Evolutionary conservation across 257 asterid genomes (phyloP).

Genomic region (Fraxinus americana): DNA sequence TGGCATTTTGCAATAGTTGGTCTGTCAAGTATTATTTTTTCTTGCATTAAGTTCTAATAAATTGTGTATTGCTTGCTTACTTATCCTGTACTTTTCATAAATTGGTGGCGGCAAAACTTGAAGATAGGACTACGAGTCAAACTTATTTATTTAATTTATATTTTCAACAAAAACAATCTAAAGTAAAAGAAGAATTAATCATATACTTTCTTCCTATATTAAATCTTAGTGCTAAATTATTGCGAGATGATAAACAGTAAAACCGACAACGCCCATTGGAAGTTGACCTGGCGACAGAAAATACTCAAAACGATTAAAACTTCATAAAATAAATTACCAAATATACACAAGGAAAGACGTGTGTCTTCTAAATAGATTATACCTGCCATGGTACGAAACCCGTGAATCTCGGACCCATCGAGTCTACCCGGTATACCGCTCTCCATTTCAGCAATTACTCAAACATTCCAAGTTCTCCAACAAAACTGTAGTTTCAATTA

Average conservation of each 20-base stretch:
- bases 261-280: constrained; percentile 27
- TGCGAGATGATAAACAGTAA: background rate
- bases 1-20: background rate
- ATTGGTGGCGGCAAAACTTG: background rate
- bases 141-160: background rate
- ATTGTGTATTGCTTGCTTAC: background rate
- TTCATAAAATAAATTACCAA: constrained; percentile 12
- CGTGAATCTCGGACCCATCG: constrained; percentile 81
- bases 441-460: constrained; percentile 50
- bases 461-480: constrained; percentile 25
- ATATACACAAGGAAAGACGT: constrained; percentile 4
- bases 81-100: background rate
- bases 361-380: constrained; percentile 11
- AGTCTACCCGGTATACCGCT: constrained; percentile 40
- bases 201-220: background rate
- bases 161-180: background rate
- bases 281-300: constrained; percentile 17
- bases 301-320: constrained; percentile 8
- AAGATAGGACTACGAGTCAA: background rate
- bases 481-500: background rate
- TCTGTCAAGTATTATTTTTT: background rate
- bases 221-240: background rate
- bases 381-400: constrained; percentile 85
- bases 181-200: background rate
- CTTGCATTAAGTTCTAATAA: background rate